Percentiles rank a stretch among this genome's conserved stretches.
Conservation (phyloP, 2,329 filamentous ascomycete genomes). For the Epicoccum sorghinum region DNA sequence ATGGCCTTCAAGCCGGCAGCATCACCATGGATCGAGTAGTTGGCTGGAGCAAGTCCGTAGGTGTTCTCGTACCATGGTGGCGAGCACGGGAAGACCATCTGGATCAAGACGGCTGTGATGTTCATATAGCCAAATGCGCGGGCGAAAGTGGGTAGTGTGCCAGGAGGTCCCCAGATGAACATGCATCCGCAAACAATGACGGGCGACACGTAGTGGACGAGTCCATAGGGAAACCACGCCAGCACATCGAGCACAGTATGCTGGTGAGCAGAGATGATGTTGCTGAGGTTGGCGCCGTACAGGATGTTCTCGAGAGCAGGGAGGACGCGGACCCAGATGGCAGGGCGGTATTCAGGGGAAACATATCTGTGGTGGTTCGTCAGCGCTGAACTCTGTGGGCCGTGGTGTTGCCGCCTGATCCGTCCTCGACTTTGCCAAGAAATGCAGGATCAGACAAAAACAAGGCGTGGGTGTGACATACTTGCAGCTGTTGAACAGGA, state of each 20-base stretch:
- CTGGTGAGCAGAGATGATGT: conserved; percentile 90
- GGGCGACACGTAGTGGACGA: conserved; percentile 87
- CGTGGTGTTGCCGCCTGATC: conserved; percentile 8
- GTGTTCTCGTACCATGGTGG: conserved; percentile 97
- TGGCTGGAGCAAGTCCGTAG: conserved; percentile 87
- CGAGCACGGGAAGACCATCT: conserved; percentile 90
- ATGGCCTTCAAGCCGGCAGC: conserved; percentile 88
- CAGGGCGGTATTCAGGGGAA: conserved; percentile 82
- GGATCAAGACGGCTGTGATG: conserved; percentile 83
- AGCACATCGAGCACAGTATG: conserved; percentile 82
- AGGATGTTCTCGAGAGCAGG: conserved; percentile 95
- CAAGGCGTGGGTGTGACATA: conserved; percentile 58
- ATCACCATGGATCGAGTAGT: conserved; percentile 88
- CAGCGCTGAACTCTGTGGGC: conserved; percentile 16
- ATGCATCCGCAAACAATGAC: conserved; percentile 78
- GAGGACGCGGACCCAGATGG: conserved; percentile 94
- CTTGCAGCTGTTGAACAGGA: conserved; percentile 94
- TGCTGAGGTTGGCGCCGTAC: conserved; percentile 94
- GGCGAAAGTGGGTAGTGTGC: conserved; percentile 82
- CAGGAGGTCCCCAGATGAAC: conserved; percentile 88
- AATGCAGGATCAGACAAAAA: background rate
- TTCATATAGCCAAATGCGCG: conserved; percentile 93
- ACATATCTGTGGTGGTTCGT: conserved; percentile 71
- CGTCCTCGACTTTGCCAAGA: conserved; percentile 4
- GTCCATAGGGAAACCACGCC: conserved; percentile 91